Base-by-base conservation (phyloP, 805 yeast species). In the Cyberlindnera samutprakarnensis region DNA sequence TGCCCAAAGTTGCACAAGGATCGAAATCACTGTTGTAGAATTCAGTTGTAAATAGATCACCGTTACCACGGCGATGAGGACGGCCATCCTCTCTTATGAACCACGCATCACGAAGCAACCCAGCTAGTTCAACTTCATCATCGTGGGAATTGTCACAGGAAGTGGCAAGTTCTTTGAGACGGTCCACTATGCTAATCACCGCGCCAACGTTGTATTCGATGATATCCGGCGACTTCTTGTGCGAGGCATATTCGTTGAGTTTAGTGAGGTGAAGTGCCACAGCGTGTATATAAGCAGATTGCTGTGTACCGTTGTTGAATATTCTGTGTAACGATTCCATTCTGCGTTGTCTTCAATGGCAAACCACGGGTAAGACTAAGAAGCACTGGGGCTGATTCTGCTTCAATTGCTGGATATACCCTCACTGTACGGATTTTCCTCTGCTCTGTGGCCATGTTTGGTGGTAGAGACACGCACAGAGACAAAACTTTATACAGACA, bases 161-260 rank as follows among this genome's bases (percentile, higher is more conserved):
- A 6, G 3, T 15, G 10, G 19, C 28, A 18, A 41, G n/a, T 5
- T 21, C 29, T 28, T 31, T 31, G 17, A 44, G 14, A 5, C 30
- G 28, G 8, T 36, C 44, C 4, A 41, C 44, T 13, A 39, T 49
- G 3, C 70, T 68, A 2, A 61, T 22, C 4, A 53, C 63, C 2
- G 68, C 72, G 2, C 72, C 73, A 6, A 60, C 39, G 10, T 59
- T 68, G 18, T 64, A 68, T 5, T 71, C 66, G 25, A 39, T 39
- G 23, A 36, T 18, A 11, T 32, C 25, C 9, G 28, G n/a, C 2
- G 38, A 29, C 5, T 33, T 28, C 31, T 28, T 31, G 22, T 32
- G 32, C 14, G 40, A 23, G 23, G 39, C 39, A 16, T 15, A 36
- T 22, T 25, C 23, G 35, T 39, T 36, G 24, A 39, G 28, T 5